A percentile compares a stretch with the other conserved stretches of the same genome.
These are phyloP conservation scores for Xylaria polymorpha DNA, from an alignment of 2,329 filamentous ascomycete genomes.

Conservation along the genomic window DNA sequence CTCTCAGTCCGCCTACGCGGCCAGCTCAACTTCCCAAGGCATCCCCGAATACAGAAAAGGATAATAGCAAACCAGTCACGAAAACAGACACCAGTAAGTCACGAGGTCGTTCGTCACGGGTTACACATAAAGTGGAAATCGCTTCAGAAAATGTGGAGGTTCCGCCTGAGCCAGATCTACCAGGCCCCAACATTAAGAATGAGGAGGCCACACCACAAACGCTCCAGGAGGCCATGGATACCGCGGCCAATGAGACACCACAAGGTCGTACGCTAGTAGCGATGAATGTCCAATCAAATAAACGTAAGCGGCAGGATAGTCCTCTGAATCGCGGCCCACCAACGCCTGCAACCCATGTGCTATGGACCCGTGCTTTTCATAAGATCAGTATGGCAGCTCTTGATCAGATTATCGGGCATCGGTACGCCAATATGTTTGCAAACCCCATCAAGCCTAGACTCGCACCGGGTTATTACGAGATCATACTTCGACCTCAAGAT, in stretches of 20 bases:
- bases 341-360: conserved; percentile 72
- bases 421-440: conserved; percentile 82
- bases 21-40: conserved; percentile 53
- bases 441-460: conserved; percentile 79
- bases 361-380: conserved; percentile 80
- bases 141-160: conserved; percentile 61
- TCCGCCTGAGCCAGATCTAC: conserved; percentile 56
- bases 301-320: conserved; percentile 69
- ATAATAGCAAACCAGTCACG: conserved; percentile 48
- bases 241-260: conserved; percentile 65
- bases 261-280: conserved; percentile 54
- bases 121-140: conserved; percentile 49
- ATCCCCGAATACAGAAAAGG: conserved; percentile 49
- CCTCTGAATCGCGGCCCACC: conserved; percentile 59
- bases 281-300: conserved; percentile 55
- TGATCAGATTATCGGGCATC: conserved; percentile 81
- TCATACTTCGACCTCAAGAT: conserved; percentile 80
- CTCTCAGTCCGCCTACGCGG: conserved; percentile 65
- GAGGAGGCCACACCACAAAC: conserved; percentile 67
- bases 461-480: conserved; percentile 78
- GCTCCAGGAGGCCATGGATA: conserved; percentile 67
- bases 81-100: conserved; percentile 44
- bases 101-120: conserved; percentile 53
- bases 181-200: conserved; percentile 64
- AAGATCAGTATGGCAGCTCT: conserved; percentile 78